Base-by-base conservation (phyloP, 495 filamentous ascomycete species). In the Aspergillus sclerotioniger region DNA sequence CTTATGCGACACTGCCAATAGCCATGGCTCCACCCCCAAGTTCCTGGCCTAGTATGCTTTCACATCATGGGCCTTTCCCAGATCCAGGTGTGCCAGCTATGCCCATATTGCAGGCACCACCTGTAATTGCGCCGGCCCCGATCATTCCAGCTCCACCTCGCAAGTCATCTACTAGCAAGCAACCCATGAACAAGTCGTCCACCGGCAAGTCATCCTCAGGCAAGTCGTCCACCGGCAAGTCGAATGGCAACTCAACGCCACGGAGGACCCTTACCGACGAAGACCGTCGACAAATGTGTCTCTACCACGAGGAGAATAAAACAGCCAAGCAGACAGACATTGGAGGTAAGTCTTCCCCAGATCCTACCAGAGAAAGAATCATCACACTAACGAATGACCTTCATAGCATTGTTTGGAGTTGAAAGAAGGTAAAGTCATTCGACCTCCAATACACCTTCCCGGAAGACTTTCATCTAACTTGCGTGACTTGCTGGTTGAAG, bases 261-360 rank as follows among this genome's bases (percentile, higher is more conserved):
- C 82, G 94, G 63, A 90, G 89, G 71, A 98, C 95, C 0, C 80
- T 99, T 62, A 98, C 94, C 20, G 93, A 98, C 72, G 86, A 89
- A 31, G 92, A 97, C 67, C 85, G 94, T 51, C 84, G 92, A 55
- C 84, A 84, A 51, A 99, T 99, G 92, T 98, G 94, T 70, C 81
- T 91, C 64, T 99, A 96, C 73, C 90, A 93, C 66, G 91, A 96
- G 68, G 92, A 96, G 64, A 86, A 98, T 67, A 94, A 93, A 46
- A 88, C 83, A 53, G 89, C 90, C n/a, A 96, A 98, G 75, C 94
- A 99, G 73, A 96, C 92, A 20, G 94, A 98, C 68, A 99, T 99
- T 77, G 94, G 94, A 78, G 86, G 89, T 92, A 79, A 73, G 84
- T 56, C 39, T 51, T 33, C 45, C 19, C 53, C 53, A 29, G 8